Base-by-base conservation (phyloP, 2,329 filamentous ascomycete genomes). In the Aureobasidium pullulans region DNA sequence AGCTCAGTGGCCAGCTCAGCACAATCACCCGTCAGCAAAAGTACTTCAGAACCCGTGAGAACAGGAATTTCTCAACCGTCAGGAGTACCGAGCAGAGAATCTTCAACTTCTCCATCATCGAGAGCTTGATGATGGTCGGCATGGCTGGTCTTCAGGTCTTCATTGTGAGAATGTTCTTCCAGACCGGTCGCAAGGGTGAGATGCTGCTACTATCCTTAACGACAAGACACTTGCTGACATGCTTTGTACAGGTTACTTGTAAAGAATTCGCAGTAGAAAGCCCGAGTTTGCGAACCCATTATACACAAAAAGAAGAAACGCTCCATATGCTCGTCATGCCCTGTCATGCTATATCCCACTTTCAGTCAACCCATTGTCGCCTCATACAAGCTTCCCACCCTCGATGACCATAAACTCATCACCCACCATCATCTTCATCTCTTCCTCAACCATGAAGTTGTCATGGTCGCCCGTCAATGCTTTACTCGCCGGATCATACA, bases 101-200 rank as follows among this genome's bases (percentile, higher is more conserved):
- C 69, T 91, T 96, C 79, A 97, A 96, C 77, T 96, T 99, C 75
- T 96, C 90, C 72, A 80, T 99, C 71, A 88, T 97, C 67, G 94
- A 99, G 79, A 88, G 89, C 65, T 81, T 84, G 63, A 85, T 99
- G 79, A 95, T 99, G 79, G 80, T 96, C 64, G 88, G 86, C 62
- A 99, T 99, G 95, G 94, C 93, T 46, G 92, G 85, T 48, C 76
- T 99, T 71, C 95, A 99, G 79, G 94, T 99, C 53, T 96, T 97
- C 74, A 86, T 99, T 67, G 94, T 99, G 68, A 81, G 90, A 65
- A 97, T 97, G 86, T 99, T 99, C 79, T 99, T 99, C 84, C 93
- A 96, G 81, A 91, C 84, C 39, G 84, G 84, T n/a, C 74, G 84
- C 70, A 87, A 87, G 79, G 84, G 84, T 79, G 70, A 65, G 73